Percentiles rank a stretch among this genome's conserved stretches.
Conservation (phyloP, 371 early-diverging fungal species). For the Syncephalastrum racemosum region DNA sequence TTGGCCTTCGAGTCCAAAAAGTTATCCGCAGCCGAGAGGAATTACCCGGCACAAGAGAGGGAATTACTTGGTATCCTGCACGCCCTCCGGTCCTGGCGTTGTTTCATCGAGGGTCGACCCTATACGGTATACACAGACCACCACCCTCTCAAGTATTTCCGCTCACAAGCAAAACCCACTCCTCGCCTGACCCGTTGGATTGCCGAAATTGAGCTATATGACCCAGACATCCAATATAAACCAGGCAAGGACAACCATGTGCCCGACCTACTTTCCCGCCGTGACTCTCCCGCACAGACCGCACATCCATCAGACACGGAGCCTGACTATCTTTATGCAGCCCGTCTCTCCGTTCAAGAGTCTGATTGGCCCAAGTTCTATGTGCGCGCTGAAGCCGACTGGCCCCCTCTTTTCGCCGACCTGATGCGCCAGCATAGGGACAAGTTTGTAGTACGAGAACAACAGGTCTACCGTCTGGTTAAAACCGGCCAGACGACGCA, state of each 20-base stretch:
- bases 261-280: too few relatives aligned
- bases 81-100: constrained; percentile 31
- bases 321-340: too few relatives aligned
- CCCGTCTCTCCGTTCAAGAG: too few relatives aligned
- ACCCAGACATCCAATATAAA: too few relatives aligned
- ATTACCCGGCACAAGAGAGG: constrained; percentile 40
- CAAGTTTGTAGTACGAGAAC: constrained; percentile 3
- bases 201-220: constrained; percentile 26
- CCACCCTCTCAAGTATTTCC: too few relatives aligned
- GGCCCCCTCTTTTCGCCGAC: background rate
- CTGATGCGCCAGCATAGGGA: constrained; percentile 3
- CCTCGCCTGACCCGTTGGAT: constrained; percentile 27
- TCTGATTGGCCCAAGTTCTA: too few relatives aligned
- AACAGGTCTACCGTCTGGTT: constrained; percentile 1
- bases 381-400: constrained; percentile 3
- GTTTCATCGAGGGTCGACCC: constrained; percentile 28
- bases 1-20: constrained; percentile 41
- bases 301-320: too few relatives aligned
- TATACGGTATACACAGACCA: too few relatives aligned
- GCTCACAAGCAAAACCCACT: constrained; percentile 27
- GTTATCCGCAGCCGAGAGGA: too few relatives aligned
- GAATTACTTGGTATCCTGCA: constrained; percentile 36
- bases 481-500: constrained; percentile 1
- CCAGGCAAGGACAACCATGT: too few relatives aligned
- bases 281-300: too few relatives aligned